phyloP scores from a whole-genome alignment of 225 moss, liverwort and hornwort species.

The Polytrichum commune region DNA sequence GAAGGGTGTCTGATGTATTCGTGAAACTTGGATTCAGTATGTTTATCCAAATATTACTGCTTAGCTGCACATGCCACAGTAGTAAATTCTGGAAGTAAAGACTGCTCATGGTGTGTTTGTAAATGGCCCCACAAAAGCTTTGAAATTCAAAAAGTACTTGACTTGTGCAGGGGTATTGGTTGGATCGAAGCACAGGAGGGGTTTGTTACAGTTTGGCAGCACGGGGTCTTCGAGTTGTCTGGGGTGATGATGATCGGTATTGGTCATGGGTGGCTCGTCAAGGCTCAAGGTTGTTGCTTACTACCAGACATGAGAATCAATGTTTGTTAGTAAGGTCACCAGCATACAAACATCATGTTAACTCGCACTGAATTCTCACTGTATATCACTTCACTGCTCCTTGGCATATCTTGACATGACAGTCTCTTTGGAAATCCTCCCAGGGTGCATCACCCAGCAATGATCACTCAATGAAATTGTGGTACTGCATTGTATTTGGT shows the following conservation, averaged over 20 bases:
- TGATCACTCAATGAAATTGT: too few species aligned
- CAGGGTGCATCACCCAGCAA: too few species aligned
- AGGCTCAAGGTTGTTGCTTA: conserved; percentile 37
- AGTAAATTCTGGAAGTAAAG: too few species aligned
- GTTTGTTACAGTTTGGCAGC: conserved; percentile 49
- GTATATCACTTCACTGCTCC: background rate
- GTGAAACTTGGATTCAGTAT: too few species aligned
- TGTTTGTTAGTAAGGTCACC: background rate
- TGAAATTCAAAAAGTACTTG: too few species aligned
- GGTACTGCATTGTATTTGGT: too few species aligned
- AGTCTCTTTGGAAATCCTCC: background rate
- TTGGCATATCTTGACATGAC: background rate
- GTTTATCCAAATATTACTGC: too few species aligned
- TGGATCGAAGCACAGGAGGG: conserved; percentile 46
- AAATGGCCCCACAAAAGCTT: too few species aligned
- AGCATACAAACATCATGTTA: background rate
- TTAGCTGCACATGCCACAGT: too few species aligned
- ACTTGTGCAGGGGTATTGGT: conserved; percentile 43
- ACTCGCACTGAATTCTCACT: background rate
- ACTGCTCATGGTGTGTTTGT: too few species aligned
- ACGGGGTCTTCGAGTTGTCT: conserved; percentile 31
- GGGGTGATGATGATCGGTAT: conserved; percentile 18
- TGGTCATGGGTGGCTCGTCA: conserved; percentile 30
- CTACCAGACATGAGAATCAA: background rate
- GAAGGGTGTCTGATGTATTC: too few species aligned